Conservation (phyloP, 768 basidiomycete species). For the Rhodotorula sphaerocarpa region DNA sequence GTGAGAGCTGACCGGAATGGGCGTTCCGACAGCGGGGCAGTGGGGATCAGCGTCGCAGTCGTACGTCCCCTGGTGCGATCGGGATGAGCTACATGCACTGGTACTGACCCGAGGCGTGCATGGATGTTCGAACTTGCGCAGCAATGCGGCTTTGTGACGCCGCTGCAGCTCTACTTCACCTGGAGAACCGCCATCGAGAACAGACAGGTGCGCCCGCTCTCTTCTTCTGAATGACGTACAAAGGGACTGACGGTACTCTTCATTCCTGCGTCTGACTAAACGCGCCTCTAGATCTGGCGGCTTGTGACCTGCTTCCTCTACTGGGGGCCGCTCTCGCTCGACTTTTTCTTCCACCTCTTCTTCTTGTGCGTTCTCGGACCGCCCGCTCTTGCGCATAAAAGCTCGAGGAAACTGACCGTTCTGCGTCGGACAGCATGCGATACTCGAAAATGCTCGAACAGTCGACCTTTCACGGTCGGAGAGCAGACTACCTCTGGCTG, state of each 20-base stretch:
- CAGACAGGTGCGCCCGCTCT: slow-evolving; percentile 31
- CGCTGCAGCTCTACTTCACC: slow-evolving; percentile 40
- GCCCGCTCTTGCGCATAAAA: not conserved
- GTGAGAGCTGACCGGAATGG: not conserved
- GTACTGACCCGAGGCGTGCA: too few relatives aligned
- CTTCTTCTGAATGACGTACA: too few relatives aligned
- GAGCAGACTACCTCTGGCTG: slow-evolving; percentile 93
- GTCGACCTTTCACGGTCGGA: slow-evolving; percentile 80
- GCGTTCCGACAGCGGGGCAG: slow-evolving; percentile 26
- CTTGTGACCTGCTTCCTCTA: slow-evolving; percentile 86
- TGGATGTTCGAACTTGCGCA: not conserved
- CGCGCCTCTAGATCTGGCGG: slow-evolving; percentile 89
- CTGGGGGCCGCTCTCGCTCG: slow-evolving; percentile 84
- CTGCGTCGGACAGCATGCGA: slow-evolving; percentile 62
- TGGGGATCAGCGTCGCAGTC: slow-evolving; percentile 33
- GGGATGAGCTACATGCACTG: too few relatives aligned
- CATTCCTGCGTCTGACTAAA: too few relatives aligned
- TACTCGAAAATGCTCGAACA: slow-evolving; percentile 96
- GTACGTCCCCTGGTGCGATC: slow-evolving; percentile 7
- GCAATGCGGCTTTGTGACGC: slow-evolving; percentile 39
- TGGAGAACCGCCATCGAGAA: slow-evolving; percentile 33
- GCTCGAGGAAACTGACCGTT: not conserved
- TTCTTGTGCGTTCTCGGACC: slow-evolving; percentile 68
- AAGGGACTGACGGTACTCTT: too few relatives aligned
- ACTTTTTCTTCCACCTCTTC: slow-evolving; percentile 94